Base-by-base conservation (phyloP, 2,329 filamentous ascomycete species). In the Corinectria fuckeliana region DNA sequence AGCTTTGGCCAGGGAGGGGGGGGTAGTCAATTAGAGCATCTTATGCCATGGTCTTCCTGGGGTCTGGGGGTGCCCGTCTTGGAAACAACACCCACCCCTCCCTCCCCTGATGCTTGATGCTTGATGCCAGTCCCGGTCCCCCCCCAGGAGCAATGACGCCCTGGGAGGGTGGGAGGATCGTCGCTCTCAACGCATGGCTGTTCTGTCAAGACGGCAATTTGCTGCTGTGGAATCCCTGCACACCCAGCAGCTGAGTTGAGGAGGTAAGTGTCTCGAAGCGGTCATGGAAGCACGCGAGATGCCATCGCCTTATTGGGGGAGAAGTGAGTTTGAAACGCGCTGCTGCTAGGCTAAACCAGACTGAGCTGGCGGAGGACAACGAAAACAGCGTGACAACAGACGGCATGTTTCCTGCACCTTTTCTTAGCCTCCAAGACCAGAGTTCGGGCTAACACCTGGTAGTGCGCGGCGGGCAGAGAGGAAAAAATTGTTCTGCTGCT, bases 11-110 rank as follows among this genome's bases (percentile, higher is more conserved):
- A 67, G 68, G 63, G 77, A 76, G 74, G 77, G 78, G 78, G 80
- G 78, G 76, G 79, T 77, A 80, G 81, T 84, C 83, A 84, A 84
- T 82, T 83, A 82, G 82, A 77, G 75, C 78, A 82, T 83, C 80
- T 84, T 84, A 85, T 84, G 81, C 80, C 79, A 81, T 81, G 77
- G 77, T 73, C 71, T 74, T 65, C 61, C 52, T 64, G 51, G 32
- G n/a, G 32, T 36, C 32, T 36, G 32, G 72, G 72, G 74, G 75
- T 79, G 74, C 79, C 77, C 75, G 77, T 81, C 82, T 81, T 82
- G 81, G 80, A 81, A 82, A 78, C 77, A 76, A 75, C 52, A 61
- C 59, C 56, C 65, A 65, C 67, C 72, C 76, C 72, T 72, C 71
- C 73, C 71, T n/a, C n/a, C n/a, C n/a, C n/a, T n/a, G n/a, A n/a